Evolutionary conservation across 345 rosid species (phyloP), one percentile per base, ranked within the genome.

Genomic region (Eucalyptus tenuipes): DNA sequence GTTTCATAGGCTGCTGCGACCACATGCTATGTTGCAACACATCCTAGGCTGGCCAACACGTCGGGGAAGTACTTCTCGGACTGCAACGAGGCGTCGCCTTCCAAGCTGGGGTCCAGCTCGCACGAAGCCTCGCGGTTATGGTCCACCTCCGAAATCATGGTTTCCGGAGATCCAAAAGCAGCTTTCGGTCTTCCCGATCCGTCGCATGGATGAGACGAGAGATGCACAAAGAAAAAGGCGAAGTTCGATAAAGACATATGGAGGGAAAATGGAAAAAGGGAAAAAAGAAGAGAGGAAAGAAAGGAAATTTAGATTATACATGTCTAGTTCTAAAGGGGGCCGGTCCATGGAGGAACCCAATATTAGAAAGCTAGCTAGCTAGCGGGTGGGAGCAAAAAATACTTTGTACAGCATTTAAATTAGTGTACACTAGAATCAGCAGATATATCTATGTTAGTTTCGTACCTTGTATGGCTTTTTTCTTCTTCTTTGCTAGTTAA

Each of bases 31-130:
- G 99, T 94, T 20, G 99, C 98, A 11, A 91, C 96, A 4, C 93
- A 94, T 89, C 95, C 96, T 33, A 94, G 94, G 89, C 85, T 98
- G 86, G 50, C 59, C 53, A 92, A 93, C 42, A 92, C 93, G 47
- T 91, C 95, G 22, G 99, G 99, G 25, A 95, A 97, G 89, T 97
- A 97, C 90, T 98, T 95, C 75, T 93, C 95, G 22, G 99, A 98
- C 88, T 98, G 99, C 89, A 97, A 98, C 87, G 99, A 97, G 92
- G 93, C 98, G 61, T 86, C 92, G 8, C 87, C 98, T 57, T 96
- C 99, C 8, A 95, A 95, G 87, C 89, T 95, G 90, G 99, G 97
- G 49, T 90, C 96, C 44, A 94, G 91, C 93, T 92, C 95, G 5
- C 88, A 81, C 3, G 99, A 95, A 93, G 99, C 98, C 88, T 90